Base-by-base conservation (phyloP, 2,329 filamentous ascomycete genomes). In the Fusarium graminum region DNA sequence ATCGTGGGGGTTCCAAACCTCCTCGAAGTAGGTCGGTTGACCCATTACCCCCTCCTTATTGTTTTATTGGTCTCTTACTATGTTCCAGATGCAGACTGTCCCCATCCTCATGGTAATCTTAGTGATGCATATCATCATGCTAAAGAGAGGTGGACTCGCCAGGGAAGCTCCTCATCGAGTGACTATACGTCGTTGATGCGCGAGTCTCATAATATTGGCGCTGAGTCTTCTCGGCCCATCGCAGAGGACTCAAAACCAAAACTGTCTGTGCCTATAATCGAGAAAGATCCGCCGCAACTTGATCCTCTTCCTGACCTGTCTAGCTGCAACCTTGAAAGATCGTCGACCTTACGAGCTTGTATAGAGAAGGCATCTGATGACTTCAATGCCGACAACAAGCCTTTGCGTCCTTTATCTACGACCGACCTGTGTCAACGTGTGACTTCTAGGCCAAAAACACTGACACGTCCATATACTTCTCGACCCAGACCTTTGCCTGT, bases 331-430 rank as follows among this genome's bases (percentile, higher is more conserved):
- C 44, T 74, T 16, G 63, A 71, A 29, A 67, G 68, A 47, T 74
- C 74, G 3, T 74, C 72, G 10, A 74, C 74, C 7, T 74, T 78
- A 52, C 65, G 71, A 42, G 59, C 63, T 28, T 68, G 56, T 29
- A 63, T 78, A 28, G 75, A 78, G 41, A 74, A 74, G 47, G 70
- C 72, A 38, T 74, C 71, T 7, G 68, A 72, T 29, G 72, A 74
- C 28, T 75, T 76, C 50, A 71, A 74, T 41, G 56, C 59, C 45
- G 73, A 75, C 41, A 74, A 76, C 42, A 69, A 60, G 41, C 60
- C 63, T 4, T n/a, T 39, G 16, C 56, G 29, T 11, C 51, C 46
- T n/a, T 34, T 47, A 6, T 25, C 43, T 22, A 43, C 32, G 22
- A 22, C 32, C 14, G 53, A 57, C 16, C n/a, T 30, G 30, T 22